Base-by-base conservation (phyloP, 352 stramenopile species). In the Pythium aquatile region DNA sequence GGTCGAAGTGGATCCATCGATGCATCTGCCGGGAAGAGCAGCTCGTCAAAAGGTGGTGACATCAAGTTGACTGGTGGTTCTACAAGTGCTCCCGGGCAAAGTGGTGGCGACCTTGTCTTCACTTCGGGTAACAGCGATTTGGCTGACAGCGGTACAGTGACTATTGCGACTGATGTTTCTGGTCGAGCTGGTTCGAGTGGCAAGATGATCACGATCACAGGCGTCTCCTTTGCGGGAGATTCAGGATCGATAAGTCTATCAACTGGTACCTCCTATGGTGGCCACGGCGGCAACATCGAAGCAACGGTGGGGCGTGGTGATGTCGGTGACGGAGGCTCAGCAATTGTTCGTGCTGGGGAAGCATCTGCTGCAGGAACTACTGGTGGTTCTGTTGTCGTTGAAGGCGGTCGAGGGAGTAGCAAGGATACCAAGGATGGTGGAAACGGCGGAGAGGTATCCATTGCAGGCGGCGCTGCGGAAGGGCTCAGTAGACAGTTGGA, bases 61-160 rank as follows among this genome's bases (percentile, higher is more conserved):
- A 75, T 98, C 20, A 73, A 79, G 20, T 73, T 97, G 54, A 74
- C 60, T 30, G 88, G 74, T 51, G 93, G 91, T 4, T 83, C 73
- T 0, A 79, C 78, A 4, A 72, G 47, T 62, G 67, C 70, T 5
- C 35, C 51, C 20, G 28, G 30, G 3, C 72, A 88, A 65, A 78
- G 75, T 64, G 94, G 94, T 51, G 93, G 93, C 32, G 76, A 79
- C 33, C 75, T 98, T 28, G 54, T 72, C 5, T 80, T 98, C 60
- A 76, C 61, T 14, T 94, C 87, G 58, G 96, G 94, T 1, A 85
- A 63, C 58, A 91, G 81, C 39, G 65, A 74, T 5, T 69, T 75
- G 33, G 66, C 63, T 35, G 88, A 92, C 54, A 98, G 86, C 58
- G 95, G 96, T 10, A 70, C 66, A 35, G 66, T 97, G n/a, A 78